Percentiles rank a stretch among this genome's conserved stretches.
Conservation (phyloP, 495 filamentous ascomycete species). For the Glonium stellatum region DNA sequence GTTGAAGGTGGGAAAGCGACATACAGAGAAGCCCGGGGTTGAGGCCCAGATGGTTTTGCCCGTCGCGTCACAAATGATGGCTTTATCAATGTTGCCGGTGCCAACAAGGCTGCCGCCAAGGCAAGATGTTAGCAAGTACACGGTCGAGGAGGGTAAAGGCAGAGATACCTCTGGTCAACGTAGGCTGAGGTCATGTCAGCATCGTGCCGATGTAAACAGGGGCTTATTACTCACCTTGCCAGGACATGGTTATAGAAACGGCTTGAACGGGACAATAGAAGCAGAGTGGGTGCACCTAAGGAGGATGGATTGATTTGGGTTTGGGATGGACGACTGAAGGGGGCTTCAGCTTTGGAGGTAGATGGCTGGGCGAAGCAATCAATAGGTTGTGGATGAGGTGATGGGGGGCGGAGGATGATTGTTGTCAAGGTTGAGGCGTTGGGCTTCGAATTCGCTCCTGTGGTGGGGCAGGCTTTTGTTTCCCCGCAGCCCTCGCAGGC, state of each 20-base stretch:
- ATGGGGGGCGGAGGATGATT: neutral
- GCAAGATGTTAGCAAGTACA: constrained; percentile 8
- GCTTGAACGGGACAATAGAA: neutral
- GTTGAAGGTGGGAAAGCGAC: constrained; percentile 20
- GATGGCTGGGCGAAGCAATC: neutral
- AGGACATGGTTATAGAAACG: constrained; percentile 47
- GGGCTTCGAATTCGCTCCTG: neutral
- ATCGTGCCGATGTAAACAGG: constrained; percentile 6
- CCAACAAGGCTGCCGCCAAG: constrained; percentile 59
- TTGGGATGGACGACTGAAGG: neutral
- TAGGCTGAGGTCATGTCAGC: constrained; percentile 45
- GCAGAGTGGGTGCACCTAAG: neutral
- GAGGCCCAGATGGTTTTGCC: constrained; percentile 79
- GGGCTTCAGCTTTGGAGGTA: constrained; percentile 12
- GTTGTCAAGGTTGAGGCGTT: neutral
- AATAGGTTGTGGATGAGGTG: neutral
- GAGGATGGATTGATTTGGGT: neutral
- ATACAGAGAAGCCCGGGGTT: constrained; percentile 64
- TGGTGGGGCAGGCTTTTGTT: constrained; percentile 16
- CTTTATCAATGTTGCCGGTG: constrained; percentile 77
- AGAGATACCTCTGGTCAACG: constrained; percentile 56
- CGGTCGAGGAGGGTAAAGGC: neutral
- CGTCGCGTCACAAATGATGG: constrained; percentile 73
- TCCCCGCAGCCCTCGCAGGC: neutral
- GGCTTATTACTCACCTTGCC: constrained; percentile 49